Conservation (phyloP, 164 flowering plant genomes). For the Vitis vinifera region DNA sequence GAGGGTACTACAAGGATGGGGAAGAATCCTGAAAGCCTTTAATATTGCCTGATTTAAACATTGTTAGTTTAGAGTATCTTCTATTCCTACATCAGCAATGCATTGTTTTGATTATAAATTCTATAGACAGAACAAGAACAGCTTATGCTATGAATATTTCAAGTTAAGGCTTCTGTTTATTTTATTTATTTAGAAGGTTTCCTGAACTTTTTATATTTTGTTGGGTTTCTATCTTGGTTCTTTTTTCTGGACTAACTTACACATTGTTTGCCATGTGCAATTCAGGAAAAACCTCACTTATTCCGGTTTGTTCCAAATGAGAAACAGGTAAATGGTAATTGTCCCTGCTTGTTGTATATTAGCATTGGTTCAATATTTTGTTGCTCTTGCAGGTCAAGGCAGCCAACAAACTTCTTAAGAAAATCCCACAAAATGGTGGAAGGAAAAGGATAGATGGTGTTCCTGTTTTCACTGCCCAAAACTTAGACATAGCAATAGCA, state of each 20-base stretch:
- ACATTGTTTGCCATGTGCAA: conserved; percentile 2
- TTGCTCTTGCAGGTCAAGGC: conserved; percentile 65
- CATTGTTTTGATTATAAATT: no score
- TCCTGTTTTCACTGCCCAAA: conserved; percentile 92
- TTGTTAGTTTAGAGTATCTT: no score
- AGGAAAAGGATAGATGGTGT: conserved; percentile 68
- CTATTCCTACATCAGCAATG: no score
- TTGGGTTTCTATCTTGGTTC: neutral
- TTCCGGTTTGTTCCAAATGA: conserved; percentile 92
- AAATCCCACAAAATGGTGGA: conserved; percentile 40
- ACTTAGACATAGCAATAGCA: conserved; percentile 92
- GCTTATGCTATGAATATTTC: no score
- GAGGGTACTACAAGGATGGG: no score
- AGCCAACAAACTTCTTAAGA: conserved; percentile 81
- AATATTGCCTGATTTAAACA: no score
- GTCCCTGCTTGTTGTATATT: conserved; percentile 4
- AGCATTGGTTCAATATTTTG: conserved; percentile 1
- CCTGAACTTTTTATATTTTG: neutral
- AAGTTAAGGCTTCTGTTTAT: no score
- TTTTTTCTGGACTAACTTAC: conserved; percentile 5
- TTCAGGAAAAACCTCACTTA: conserved; percentile 87
- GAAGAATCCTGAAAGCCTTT: no score
- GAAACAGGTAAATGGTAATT: conserved; percentile 57
- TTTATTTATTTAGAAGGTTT: no score
- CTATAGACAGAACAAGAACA: no score